Evolutionary conservation across 177 flowering plant species (phyloP).

Genomic region (Vitis hybrid): DNA sequence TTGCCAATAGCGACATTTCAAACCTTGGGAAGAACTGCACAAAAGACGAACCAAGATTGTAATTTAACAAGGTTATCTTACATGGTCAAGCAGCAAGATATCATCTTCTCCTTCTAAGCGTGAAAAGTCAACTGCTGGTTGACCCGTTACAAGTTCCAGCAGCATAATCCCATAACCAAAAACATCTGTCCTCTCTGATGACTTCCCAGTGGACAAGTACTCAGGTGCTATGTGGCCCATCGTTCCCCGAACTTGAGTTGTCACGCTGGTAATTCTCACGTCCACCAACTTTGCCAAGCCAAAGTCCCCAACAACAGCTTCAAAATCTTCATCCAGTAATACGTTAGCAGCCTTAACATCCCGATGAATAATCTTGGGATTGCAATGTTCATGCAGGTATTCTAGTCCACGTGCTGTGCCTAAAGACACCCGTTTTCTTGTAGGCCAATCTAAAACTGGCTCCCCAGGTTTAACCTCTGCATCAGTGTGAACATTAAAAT

Average conservation of each 20-base stretch:
- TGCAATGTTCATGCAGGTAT: conserved; percentile 97
- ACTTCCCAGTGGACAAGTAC: conserved; percentile 93
- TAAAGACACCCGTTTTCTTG: conserved; percentile 73
- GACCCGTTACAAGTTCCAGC: conserved; percentile 93
- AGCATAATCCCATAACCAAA: conserved; percentile 98
- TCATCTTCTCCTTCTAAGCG: conserved; percentile 97
- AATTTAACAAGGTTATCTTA: conserved; percentile 33
- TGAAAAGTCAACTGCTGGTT: conserved; percentile 91
- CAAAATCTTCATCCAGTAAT: conserved; percentile 86
- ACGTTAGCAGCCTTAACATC: conserved; percentile 99
- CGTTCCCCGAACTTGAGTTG: conserved; percentile 67
- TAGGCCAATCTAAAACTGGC: conserved; percentile 73
- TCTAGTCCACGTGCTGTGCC: conserved; percentile 96
- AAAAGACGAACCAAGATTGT: background rate
- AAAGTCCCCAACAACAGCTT: conserved; percentile 98
- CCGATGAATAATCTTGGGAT: conserved; percentile 93
- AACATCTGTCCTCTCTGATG: conserved; percentile 94
- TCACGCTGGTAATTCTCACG: conserved; percentile 58
- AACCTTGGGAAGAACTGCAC: background rate
- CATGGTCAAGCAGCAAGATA: conserved; percentile 92
- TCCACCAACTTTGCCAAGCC: conserved; percentile 68
- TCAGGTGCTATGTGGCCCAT: conserved; percentile 99
- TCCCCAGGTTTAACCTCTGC: conserved; percentile 92
- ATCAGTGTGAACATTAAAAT: conserved; percentile 7
- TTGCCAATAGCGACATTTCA: too few species aligned